Evolutionary conservation across 345 rosid species (phyloP).

Genomic region (Pseudoturritis turrita): DNA sequence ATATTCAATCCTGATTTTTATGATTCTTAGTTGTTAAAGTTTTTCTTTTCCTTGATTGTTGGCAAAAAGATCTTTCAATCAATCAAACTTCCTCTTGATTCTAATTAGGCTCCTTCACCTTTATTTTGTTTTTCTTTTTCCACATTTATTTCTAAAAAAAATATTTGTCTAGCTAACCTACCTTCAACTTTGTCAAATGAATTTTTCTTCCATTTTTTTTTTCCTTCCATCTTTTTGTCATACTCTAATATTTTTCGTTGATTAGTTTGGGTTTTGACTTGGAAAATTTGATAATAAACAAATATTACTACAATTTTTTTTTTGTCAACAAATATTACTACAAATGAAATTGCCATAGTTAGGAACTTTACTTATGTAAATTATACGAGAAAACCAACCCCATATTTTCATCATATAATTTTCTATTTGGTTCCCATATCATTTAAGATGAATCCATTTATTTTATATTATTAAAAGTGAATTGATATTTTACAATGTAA

Average conservation of each 20-base stretch:
- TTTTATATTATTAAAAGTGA: not conserved
- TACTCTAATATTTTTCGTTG: not conserved
- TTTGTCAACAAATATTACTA: not conserved
- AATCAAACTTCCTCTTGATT: not conserved
- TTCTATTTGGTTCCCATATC: not conserved
- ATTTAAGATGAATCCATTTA: not conserved
- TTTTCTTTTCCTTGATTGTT: slow-evolving; percentile 28
- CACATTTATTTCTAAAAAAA: not conserved
- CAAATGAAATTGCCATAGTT: not conserved
- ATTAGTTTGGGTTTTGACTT: not conserved
- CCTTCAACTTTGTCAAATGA: not conserved
- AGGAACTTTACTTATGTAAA: not conserved
- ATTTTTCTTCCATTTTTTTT: not conserved
- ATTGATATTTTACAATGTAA: not conserved
- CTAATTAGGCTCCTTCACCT: not conserved
- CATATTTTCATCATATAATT: not conserved
- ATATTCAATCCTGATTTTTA: not conserved
- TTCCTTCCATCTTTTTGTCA: not conserved
- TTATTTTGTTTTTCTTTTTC: not conserved
- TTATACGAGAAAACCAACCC: not conserved
- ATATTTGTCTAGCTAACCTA: slow-evolving; percentile 1
- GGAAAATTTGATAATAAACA: not conserved
- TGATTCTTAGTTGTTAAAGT: not conserved
- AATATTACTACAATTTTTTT: not conserved
- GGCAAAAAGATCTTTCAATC: slow-evolving; percentile 25